Evolutionary conservation across 2,329 filamentous ascomycete species (phyloP).

Genomic region (Geosmithia putterillii): DNA sequence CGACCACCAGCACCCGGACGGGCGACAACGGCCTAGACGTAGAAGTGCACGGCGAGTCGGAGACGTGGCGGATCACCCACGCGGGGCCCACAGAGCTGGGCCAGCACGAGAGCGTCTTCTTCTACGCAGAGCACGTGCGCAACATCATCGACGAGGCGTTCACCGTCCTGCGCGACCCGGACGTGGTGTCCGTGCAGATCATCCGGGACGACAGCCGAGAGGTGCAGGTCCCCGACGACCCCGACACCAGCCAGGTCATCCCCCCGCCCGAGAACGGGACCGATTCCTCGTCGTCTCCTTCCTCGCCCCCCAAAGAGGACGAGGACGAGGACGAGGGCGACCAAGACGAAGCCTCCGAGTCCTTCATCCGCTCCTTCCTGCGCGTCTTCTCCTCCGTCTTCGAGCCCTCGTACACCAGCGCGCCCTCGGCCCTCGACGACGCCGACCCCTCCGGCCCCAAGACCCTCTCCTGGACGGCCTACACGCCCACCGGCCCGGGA

Average conservation of each 20-base stretch:
- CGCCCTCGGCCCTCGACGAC: slow-evolving; percentile 13
- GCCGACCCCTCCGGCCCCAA: slow-evolving; percentile 17
- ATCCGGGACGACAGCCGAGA: slow-evolving; percentile 19
- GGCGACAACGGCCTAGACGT: neutral
- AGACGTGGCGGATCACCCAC: slow-evolving; percentile 60
- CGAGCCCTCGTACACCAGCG: slow-evolving; percentile 16
- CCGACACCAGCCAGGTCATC: slow-evolving; percentile 11
- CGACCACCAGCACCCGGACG: too few relatives aligned
- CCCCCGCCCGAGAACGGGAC: slow-evolving; percentile 3
- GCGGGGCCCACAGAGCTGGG: slow-evolving; percentile 74
- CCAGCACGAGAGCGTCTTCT: slow-evolving; percentile 75
- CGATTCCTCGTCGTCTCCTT: slow-evolving; percentile 12
- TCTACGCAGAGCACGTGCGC: slow-evolving; percentile 63
- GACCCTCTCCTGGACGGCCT: slow-evolving; percentile 37
- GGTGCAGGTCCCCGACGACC: slow-evolving; percentile 10
- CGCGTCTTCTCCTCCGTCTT: slow-evolving; percentile 33
- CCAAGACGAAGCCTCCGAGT: slow-evolving; percentile 10
- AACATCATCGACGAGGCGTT: slow-evolving; percentile 77
- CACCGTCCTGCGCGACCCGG: slow-evolving; percentile 59
- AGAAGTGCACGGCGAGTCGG: slow-evolving; percentile 22
- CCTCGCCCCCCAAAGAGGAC: too few relatives aligned
- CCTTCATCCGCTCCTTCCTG: slow-evolving; percentile 33
- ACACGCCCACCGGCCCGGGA: slow-evolving; percentile 40
- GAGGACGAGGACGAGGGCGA: neutral
- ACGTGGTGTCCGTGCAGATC: slow-evolving; percentile 63